These are phyloP conservation scores for Mortierella sp. DNA, from an alignment of 371 early-diverging fungal genomes.

Conservation along the genomic window DNA sequence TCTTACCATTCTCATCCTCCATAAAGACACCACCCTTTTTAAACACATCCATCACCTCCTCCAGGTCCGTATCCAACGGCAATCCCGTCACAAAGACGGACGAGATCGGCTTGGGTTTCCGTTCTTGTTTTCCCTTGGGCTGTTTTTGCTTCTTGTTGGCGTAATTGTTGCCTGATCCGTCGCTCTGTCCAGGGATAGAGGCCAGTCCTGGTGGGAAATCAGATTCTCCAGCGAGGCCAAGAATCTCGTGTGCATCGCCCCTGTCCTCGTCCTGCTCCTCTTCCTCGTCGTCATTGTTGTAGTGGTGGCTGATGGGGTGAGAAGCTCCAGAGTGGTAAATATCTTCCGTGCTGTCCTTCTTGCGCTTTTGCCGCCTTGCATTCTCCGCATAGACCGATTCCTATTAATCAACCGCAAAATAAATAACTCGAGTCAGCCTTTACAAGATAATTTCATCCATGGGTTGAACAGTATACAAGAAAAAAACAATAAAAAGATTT, in stretches of 20 bases:
- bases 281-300: not conserved
- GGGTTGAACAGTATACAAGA: not conserved
- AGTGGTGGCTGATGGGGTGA: not conserved
- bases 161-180: slow-evolving; percentile 26
- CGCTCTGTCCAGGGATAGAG: slow-evolving; percentile 37
- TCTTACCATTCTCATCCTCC: slow-evolving; percentile 74
- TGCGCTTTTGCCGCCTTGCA: slow-evolving; percentile 41
- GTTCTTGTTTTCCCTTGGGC: slow-evolving; percentile 58
- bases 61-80: slow-evolving; percentile 85
- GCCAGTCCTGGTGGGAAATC: slow-evolving; percentile 30
- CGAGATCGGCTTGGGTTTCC: slow-evolving; percentile 71
- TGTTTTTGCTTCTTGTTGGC: slow-evolving; percentile 43
- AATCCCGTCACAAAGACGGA: slow-evolving; percentile 92
- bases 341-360: slow-evolving; percentile 22
- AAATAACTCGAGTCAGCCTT: not conserved
- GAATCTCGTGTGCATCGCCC: not conserved
- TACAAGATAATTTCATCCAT: not conserved
- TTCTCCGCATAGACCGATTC: slow-evolving; percentile 51
- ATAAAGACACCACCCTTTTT: slow-evolving; percentile 92
- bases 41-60: slow-evolving; percentile 85
- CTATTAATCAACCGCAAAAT: slow-evolving; percentile 12
- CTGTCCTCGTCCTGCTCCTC: slow-evolving; percentile 1
- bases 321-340: slow-evolving; percentile 14
- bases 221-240: not conserved
- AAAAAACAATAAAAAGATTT: not conserved